Conservation (phyloP, 345 rosid species). For the Moricandia arvensis region DNA sequence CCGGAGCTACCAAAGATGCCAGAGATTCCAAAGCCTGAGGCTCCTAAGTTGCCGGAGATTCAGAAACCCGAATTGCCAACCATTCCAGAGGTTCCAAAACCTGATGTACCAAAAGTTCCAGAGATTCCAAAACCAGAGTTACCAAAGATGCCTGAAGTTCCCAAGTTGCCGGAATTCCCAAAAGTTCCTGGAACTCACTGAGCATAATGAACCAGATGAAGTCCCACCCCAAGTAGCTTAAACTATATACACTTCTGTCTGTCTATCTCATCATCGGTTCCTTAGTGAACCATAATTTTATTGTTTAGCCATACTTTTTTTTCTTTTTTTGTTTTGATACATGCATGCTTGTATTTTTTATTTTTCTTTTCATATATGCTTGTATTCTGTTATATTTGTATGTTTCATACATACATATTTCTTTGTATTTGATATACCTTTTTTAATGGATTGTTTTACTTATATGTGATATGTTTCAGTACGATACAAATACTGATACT, state of each 20-base stretch:
- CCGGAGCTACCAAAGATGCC: slow-evolving; percentile 4
- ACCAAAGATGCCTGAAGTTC: slow-evolving; percentile 23
- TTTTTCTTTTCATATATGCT: too few species aligned
- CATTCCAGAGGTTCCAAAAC: slow-evolving; percentile 9
- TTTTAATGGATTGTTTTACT: slow-evolving; percentile 5
- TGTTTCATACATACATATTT: not conserved
- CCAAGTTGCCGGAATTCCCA: slow-evolving; percentile 36
- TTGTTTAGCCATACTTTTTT: not conserved
- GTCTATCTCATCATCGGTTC: not conserved
- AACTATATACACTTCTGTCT: not conserved
- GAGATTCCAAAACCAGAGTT: slow-evolving; percentile 18
- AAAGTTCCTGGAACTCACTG: slow-evolving; percentile 21
- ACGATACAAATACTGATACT: not conserved
- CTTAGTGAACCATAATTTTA: not conserved
- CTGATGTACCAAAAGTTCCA: slow-evolving; percentile 20
- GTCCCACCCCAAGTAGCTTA: too few species aligned
- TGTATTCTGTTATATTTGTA: slow-evolving; percentile 13
- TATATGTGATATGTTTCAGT: not conserved
- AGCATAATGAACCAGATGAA: not conserved
- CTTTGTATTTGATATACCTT: slow-evolving; percentile 16
- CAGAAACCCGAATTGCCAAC: not conserved
- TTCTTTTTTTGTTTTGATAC: not conserved
- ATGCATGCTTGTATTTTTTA: too few species aligned
- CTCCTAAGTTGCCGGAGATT: slow-evolving; percentile 21
- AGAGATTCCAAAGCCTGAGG: slow-evolving; percentile 10